Base-by-base conservation (phyloP, 2,329 filamentous ascomycete species). In the Capronia americana region DNA sequence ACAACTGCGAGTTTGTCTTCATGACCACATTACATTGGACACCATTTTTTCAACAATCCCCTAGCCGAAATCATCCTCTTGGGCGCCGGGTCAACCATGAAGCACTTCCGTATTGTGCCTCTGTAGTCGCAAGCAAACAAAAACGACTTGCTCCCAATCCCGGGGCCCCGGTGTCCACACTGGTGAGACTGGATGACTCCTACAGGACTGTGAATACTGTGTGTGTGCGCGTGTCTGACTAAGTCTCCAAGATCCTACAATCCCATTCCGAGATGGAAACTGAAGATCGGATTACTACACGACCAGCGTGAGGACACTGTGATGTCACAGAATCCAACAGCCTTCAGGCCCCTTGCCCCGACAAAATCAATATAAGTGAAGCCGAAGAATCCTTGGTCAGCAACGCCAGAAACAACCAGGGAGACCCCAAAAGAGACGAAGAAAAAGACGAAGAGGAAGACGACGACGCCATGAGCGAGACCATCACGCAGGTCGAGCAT, bases 251-350 rank as follows among this genome's bases (percentile, higher is more conserved):
- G 11, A 50, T 30, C 14, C 44, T 12, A 26, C 57, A 20, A 20
- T 23, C 57, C 44, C 57, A 12, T 23, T 17, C n/a, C 14, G 32
- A 28, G 20, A 60, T 60, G 57, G 57, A 23, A 23, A 8, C 28
- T 60, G 41, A 32, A 51, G 57, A 60, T 60, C 26, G 4, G 41
- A 34, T 60, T 28, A 60, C 57, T n/a, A 28, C 57, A 20, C 24
- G 14, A 48, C 8, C 7, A 51, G 44, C 57, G 57, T n/a, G 11
- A 28, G 48, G 24, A 10, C 20, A 8, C 4, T 2, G n/a, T 48
- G 44, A 60, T 20, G 26, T 60, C 57, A 51, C 17, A 3, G 57
- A 1, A 12, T 17, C 26, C 41, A 14, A 23, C 20, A 11, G 8
- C 26, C 24, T 23, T 50, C 57, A 51, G 44, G 44, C 41, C 26